Evolutionary conservation across 1,284 basidiomycete species (phyloP).

Genomic region (Cryptococcus sp.): DNA sequence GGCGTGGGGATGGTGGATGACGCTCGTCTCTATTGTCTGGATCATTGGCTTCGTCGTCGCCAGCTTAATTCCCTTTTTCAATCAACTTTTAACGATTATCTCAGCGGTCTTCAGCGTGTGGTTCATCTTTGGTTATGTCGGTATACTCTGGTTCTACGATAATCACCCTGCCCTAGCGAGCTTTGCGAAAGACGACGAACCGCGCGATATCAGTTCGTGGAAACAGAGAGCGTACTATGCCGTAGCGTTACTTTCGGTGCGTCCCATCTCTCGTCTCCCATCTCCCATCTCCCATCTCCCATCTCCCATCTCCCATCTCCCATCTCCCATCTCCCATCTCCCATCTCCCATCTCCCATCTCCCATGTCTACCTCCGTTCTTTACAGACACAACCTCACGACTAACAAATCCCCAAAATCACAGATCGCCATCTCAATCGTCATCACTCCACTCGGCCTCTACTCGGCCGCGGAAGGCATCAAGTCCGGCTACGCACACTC

Average conservation of each 20-base stretch:
- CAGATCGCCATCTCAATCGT: constrained; percentile 37
- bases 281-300: too few species aligned
- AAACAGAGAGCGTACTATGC: constrained; percentile 28
- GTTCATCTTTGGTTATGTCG: constrained; percentile 44
- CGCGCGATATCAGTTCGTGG: constrained; percentile 14
- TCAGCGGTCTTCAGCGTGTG: constrained; percentile 45
- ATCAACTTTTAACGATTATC: constrained; percentile 47
- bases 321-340: too few species aligned
- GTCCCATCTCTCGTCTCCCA: constrained; percentile 4
- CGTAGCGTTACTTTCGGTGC: constrained; percentile 21
- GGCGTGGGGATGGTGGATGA: constrained; percentile 40
- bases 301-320: too few species aligned
- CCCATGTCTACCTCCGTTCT: too few species aligned
- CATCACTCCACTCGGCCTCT: constrained; percentile 46
- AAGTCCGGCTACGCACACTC: constrained; percentile 39
- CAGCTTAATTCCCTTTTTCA: constrained; percentile 49
- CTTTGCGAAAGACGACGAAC: constrained; percentile 17
- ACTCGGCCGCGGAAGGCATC: constrained; percentile 44
- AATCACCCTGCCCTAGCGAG: constrained; percentile 27
- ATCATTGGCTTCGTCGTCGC: constrained; percentile 43
- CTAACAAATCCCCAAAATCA: too few species aligned
- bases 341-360: too few species aligned
- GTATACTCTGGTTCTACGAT: constrained; percentile 45
- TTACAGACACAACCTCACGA: too few species aligned
- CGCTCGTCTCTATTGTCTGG: constrained; percentile 42